phyloP scores from a whole-genome alignment of 805 yeast genomes.

The Ogataea neopini region DNA sequence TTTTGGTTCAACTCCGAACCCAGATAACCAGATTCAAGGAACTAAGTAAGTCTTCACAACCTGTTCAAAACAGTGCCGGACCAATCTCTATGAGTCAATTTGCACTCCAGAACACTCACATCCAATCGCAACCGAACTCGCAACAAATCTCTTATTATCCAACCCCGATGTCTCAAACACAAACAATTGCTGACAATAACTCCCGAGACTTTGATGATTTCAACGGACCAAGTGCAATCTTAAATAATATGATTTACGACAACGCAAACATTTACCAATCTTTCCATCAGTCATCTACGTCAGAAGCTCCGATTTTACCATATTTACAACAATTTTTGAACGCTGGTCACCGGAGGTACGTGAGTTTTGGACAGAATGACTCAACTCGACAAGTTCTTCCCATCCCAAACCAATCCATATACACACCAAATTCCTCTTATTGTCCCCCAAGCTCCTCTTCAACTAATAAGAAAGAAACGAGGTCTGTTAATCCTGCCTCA shows the following conservation, averaged over 20 bases:
- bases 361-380: not conserved
- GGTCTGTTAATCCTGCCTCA: not conserved
- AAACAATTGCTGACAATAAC: not conserved
- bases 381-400: not conserved
- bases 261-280: not conserved
- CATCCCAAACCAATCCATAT: not conserved
- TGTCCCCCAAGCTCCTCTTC: not conserved
- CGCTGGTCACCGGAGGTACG: not conserved
- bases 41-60: not conserved
- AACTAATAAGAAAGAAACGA: not conserved
- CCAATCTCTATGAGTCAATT: slow-evolving; percentile 7
- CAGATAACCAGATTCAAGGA: slow-evolving; percentile 13
- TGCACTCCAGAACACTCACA: slow-evolving; percentile 1
- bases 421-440: not conserved
- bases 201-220: not conserved
- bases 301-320: not conserved
- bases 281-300: not conserved
- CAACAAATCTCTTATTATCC: slow-evolving; percentile 1
- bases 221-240: not conserved
- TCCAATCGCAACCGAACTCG: not conserved
- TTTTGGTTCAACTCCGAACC: slow-evolving; percentile 13
- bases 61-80: not conserved
- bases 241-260: not conserved
- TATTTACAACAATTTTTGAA: slow-evolving; percentile 2
- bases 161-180: slow-evolving; percentile 2